Conservation (phyloP, 257 asterid genomes). For the Dorcoceras hygrometricum region DNA sequence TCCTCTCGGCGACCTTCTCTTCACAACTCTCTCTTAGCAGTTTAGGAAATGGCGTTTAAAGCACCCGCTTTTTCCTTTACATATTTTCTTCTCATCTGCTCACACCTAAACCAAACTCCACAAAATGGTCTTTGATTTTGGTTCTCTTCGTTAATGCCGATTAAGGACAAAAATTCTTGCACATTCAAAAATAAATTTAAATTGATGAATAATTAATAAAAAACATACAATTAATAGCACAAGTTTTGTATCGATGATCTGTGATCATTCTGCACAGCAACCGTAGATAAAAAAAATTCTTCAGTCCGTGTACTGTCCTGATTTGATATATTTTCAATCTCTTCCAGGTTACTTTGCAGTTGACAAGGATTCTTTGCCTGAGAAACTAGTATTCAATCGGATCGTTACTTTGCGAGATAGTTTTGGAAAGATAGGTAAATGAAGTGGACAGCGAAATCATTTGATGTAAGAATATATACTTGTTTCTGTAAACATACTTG, state of each 20-base stretch:
- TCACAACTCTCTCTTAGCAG: too few species aligned
- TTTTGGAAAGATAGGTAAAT: conserved; percentile 62
- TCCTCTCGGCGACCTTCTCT: too few species aligned
- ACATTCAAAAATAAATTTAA: not conserved
- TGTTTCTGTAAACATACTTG: not conserved
- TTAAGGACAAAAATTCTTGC: not conserved
- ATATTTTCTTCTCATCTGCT: too few species aligned
- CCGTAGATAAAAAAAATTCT: too few species aligned
- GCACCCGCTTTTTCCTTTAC: too few species aligned
- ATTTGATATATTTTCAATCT: not conserved
- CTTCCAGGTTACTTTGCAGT: conserved; percentile 68
- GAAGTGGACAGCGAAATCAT: conserved; percentile 17
- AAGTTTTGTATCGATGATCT: not conserved
- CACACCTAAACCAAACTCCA: too few species aligned
- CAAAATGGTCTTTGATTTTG: not conserved
- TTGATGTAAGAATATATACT: too few species aligned
- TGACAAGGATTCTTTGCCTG: conserved; percentile 62
- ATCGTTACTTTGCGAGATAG: conserved; percentile 72
- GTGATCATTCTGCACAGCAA: too few species aligned
- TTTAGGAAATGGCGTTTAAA: too few species aligned
- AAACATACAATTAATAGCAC: too few species aligned
- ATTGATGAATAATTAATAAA: too few species aligned
- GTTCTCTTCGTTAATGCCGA: not conserved
- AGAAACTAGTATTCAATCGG: conserved; percentile 66
- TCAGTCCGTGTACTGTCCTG: not conserved